Conservation (phyloP, 140 eudicot species). For the Ambrosia hybrid region DNA sequence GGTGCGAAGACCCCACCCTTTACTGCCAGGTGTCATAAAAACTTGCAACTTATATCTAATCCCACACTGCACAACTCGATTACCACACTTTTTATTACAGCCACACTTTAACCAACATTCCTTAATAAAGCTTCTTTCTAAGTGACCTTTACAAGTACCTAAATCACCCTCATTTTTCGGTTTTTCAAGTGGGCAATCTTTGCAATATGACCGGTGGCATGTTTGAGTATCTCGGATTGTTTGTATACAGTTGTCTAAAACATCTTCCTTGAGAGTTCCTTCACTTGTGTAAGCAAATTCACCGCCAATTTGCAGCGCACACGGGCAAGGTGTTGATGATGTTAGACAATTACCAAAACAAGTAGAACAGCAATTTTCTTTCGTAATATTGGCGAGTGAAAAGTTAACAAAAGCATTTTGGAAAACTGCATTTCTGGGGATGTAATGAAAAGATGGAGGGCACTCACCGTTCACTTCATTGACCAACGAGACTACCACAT, state of each 20-base stretch:
- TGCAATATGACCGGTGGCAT: conserved; percentile 46
- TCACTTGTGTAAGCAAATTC: conserved; percentile 67
- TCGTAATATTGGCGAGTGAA: conserved; percentile 66
- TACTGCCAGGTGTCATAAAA: conserved; percentile 77
- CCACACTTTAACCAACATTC: conserved; percentile 97
- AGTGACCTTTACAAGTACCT: conserved; percentile 82
- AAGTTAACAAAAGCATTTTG: conserved; percentile 60
- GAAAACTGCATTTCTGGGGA: conserved; percentile 61
- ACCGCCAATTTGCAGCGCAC: conserved; percentile 58
- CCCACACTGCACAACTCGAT: conserved; percentile 91
- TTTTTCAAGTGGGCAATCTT: conserved; percentile 79
- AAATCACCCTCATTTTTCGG: conserved; percentile 45
- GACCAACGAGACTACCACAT: conserved; percentile 45
- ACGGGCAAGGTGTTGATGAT: conserved; percentile 55
- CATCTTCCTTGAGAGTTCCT: conserved; percentile 67
- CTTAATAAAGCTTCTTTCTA: conserved; percentile 64
- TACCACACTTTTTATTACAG: conserved; percentile 73
- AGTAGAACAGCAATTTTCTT: conserved; percentile 59
- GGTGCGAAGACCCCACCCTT: conserved; percentile 98
- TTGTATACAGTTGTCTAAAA: conserved; percentile 57
- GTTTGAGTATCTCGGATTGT: conserved; percentile 65
- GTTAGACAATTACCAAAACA: conserved; percentile 71
- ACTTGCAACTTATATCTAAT: conserved; percentile 78
- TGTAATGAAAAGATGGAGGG: conserved; percentile 66
- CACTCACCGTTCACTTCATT: conserved; percentile 58